phyloP scores from a whole-genome alignment of 768 basidiomycete species.

The Multifurca ochricompacta region DNA sequence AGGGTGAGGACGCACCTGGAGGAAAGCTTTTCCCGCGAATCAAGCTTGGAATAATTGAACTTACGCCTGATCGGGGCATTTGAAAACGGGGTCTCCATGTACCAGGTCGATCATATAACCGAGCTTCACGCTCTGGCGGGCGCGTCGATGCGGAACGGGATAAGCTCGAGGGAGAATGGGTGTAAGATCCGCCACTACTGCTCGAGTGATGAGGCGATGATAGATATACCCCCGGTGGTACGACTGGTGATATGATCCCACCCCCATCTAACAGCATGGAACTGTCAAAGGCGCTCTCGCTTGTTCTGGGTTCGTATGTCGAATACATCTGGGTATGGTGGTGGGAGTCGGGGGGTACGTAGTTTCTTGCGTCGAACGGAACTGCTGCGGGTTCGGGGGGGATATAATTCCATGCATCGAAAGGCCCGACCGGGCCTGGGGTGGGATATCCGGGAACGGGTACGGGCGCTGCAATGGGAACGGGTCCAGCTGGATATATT shows the following conservation, averaged over 20 bases:
- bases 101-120: conserved; percentile 19
- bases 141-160: conserved; percentile 3
- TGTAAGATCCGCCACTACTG: background rate
- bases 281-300: conserved; percentile 18
- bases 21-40: conserved; percentile 22
- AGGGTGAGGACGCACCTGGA: conserved; percentile 14
- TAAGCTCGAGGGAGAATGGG: background rate
- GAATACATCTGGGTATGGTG: background rate
- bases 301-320: conserved; percentile 19
- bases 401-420: conserved; percentile 11
- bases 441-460: background rate
- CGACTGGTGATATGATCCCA: conserved; percentile 7
- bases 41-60: conserved; percentile 21
- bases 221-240: conserved; percentile 10
- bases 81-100: conserved; percentile 29
- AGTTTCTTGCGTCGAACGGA: conserved; percentile 11
- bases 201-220: conserved; percentile 6
- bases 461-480: background rate
- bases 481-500: background rate
- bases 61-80: conserved; percentile 23
- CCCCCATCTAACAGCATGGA: conserved; percentile 4
- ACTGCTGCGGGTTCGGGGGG: background rate
- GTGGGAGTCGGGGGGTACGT: conserved; percentile 1
- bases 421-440: background rate
- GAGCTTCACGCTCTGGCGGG: background rate